phyloP scores from a whole-genome alignment of 2,329 filamentous ascomycete species.

The Aspergillus felis region DNA sequence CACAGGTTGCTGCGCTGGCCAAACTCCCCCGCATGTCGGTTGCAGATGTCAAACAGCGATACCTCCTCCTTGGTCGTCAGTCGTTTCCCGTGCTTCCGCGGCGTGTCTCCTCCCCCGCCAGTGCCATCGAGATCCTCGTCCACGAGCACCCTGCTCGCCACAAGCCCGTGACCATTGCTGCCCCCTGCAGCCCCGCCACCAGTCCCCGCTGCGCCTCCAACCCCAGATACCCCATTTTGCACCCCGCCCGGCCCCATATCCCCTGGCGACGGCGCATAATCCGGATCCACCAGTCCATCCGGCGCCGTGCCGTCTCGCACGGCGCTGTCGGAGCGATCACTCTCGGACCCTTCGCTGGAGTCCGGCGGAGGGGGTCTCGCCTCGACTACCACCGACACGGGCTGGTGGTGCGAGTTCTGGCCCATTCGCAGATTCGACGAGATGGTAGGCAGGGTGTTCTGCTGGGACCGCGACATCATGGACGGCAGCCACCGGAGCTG shows the following conservation, averaged over 20 bases:
- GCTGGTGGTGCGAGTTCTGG: constrained; percentile 3
- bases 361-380: constrained; percentile 6
- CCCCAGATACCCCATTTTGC: neutral
- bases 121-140: constrained; percentile 10
- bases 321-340: constrained; percentile 11
- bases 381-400: constrained; percentile 15
- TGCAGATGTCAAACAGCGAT: constrained; percentile 39
- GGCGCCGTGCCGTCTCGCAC: constrained; percentile 7
- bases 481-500: constrained; percentile 25
- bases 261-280: constrained; percentile 15
- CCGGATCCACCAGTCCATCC: constrained; percentile 10
- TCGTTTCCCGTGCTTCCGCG: constrained; percentile 35
- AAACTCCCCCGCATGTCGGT: constrained; percentile 33
- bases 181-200: constrained; percentile 5
- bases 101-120: constrained; percentile 9
- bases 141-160: constrained; percentile 6
- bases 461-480: constrained; percentile 17
- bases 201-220: neutral
- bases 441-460: constrained; percentile 14
- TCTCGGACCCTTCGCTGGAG: constrained; percentile 15
- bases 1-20: constrained; percentile 40
- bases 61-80: constrained; percentile 40
- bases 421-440: constrained; percentile 17
- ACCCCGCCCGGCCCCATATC: constrained; percentile 1
- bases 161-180: neutral